phyloP scores from a whole-genome alignment of 2,329 filamentous ascomycete genomes.

The Diaporthe citri region DNA sequence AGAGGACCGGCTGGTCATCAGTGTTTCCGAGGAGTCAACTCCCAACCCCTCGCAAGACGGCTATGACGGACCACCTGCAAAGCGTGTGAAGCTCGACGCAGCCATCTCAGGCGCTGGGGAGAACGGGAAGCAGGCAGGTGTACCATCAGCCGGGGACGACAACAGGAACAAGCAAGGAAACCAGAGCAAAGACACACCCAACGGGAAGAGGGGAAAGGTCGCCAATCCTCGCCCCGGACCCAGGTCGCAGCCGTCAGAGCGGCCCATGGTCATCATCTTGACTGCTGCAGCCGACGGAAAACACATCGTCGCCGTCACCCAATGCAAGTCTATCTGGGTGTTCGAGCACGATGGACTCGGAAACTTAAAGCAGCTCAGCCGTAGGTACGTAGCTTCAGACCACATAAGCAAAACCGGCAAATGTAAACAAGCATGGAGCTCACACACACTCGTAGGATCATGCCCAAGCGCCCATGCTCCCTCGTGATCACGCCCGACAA shows the following conservation, averaged over 20 bases:
- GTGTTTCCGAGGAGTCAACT: slow-evolving; percentile 34
- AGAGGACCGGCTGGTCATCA: slow-evolving; percentile 28
- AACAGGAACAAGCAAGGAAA: slow-evolving; percentile 38
- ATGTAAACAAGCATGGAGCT: slow-evolving; percentile 7
- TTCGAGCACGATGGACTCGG: slow-evolving; percentile 76
- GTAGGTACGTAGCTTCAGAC: slow-evolving; percentile 67
- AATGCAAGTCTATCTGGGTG: slow-evolving; percentile 92
- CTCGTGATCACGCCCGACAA: slow-evolving; percentile 78
- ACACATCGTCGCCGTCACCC: slow-evolving; percentile 83
- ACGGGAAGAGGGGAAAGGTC: slow-evolving; percentile 46
- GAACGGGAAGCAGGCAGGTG: slow-evolving; percentile 35
- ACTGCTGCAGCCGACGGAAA: slow-evolving; percentile 72
- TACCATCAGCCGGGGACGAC: neutral
- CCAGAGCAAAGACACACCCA: slow-evolving; percentile 43
- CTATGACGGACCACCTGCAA: slow-evolving; percentile 44
- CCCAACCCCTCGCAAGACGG: slow-evolving; percentile 30
- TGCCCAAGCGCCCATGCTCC: slow-evolving; percentile 91
- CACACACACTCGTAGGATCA: slow-evolving; percentile 64
- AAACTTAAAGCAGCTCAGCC: slow-evolving; percentile 74
- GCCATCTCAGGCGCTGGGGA: slow-evolving; percentile 31
- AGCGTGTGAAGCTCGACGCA: slow-evolving; percentile 46
- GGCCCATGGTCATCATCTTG: slow-evolving; percentile 73
- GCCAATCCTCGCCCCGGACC: slow-evolving; percentile 40
- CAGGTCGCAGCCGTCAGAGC: slow-evolving; percentile 34
- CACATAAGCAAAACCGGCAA: neutral